Base-by-base conservation (phyloP, 2,329 filamentous ascomycete genomes). In the Trichophyton rubrum region DNA sequence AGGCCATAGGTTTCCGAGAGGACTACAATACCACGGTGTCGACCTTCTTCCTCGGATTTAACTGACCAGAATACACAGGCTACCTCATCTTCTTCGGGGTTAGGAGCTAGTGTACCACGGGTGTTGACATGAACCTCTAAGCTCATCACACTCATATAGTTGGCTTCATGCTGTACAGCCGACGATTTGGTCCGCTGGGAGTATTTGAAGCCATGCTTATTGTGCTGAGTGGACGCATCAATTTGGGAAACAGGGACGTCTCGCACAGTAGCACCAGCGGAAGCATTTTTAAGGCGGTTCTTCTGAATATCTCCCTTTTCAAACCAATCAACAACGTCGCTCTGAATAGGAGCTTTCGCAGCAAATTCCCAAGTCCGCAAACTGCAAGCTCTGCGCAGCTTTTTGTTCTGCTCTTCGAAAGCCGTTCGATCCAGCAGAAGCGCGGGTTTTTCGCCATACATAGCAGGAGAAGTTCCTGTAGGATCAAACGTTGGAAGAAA, bases 111-210 rank as follows among this genome's bases (percentile, higher is more conserved):
- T 56, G 83, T 85, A 5, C 84, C 89, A 60, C 92, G 82, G 3
- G 88, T 93, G 67, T 95, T 96, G 63, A 95, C 86, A 70, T 99
- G 92, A 3, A 97, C 76, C 70, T 99, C 93, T 5, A 99, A 74
- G 66, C 90, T 95, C 89, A 99, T 91, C 17, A 87, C 90, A 66
- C 89, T 96, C 93, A 99, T 97, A 71, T 96, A 95, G 66, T 93
- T 88, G 2, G 84, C 85, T 71, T 95, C 89, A 65, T 92, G 88
- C 68, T 89, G 83, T 17, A 95, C 85, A 65, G 85, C 90, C 0
- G 86, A 88, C 1, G 85, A 85, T 65, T 85, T 83, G 63, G 82
- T 80, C 68, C 85, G 88, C 66, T 91, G 90, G 0, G 87, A 90
- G 71, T 88, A 95, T 70, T 91, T 93, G 77, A 91, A 92, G 0